Conservation (phyloP, 2,329 filamentous ascomycete genomes). For the Trichoderma harzianum region DNA sequence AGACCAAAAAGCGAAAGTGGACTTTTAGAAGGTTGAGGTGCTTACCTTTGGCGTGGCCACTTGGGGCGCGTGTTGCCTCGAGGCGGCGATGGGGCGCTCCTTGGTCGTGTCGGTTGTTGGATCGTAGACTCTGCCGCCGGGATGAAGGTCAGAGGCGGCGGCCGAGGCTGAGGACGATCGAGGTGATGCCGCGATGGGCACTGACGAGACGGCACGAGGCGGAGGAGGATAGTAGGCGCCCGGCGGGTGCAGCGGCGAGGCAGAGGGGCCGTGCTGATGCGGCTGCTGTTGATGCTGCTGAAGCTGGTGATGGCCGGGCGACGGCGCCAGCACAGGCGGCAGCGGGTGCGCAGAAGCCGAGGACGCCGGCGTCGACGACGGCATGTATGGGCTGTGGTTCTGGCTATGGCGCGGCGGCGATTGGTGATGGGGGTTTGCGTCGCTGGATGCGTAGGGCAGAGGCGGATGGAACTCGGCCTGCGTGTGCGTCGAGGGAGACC, state of each 20-base stretch:
- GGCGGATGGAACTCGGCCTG: constrained; percentile 40
- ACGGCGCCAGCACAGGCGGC: constrained; percentile 27
- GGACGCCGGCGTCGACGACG: constrained; percentile 31
- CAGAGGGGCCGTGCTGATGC: constrained; percentile 27
- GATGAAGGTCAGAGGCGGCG: constrained; percentile 24
- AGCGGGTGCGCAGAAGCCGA: constrained; percentile 31
- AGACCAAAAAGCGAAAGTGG: constrained; percentile 21
- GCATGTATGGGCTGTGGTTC: constrained; percentile 36
- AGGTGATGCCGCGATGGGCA: constrained; percentile 28
- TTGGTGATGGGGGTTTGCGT: constrained; percentile 30
- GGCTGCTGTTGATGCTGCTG: constrained; percentile 14
- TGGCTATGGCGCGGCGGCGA: constrained; percentile 32
- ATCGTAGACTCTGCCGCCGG: constrained; percentile 51
- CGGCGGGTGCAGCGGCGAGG: constrained; percentile 44
- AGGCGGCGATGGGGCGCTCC: constrained; percentile 47
- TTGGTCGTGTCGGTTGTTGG: constrained; percentile 49
- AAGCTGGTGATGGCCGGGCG: constrained; percentile 25
- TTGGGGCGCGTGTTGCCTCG: constrained; percentile 45
- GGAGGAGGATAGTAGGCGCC: constrained; percentile 40
- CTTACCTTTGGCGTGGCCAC: constrained; percentile 48
- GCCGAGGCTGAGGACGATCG: not conserved
- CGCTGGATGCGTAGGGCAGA: constrained; percentile 26
- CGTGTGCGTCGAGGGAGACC: constrained; percentile 45
- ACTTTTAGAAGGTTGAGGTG: constrained; percentile 23
- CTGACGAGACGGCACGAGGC: constrained; percentile 7